Conservation (phyloP, 805 yeast species). For the Yarrowia osloensis region DNA sequence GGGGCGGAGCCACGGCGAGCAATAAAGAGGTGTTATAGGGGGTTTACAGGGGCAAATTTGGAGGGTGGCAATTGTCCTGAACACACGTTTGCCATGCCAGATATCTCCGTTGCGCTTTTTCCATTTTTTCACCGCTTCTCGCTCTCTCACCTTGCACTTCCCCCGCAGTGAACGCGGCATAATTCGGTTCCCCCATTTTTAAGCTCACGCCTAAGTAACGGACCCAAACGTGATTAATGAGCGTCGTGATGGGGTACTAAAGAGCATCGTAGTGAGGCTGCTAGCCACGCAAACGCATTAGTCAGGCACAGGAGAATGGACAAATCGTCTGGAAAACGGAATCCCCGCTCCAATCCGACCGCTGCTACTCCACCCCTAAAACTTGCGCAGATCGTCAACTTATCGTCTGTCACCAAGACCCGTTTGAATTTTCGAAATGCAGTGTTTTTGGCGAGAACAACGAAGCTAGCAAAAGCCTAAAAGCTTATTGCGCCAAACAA, state of each 20-base stretch:
- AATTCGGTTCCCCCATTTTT: background rate
- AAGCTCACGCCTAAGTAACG: background rate
- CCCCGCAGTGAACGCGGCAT: slow-evolving; percentile 20
- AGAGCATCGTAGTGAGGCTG: background rate
- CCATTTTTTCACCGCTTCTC: too few species aligned
- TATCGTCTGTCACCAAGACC: slow-evolving; percentile 7
- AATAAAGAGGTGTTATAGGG: background rate
- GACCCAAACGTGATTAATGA: background rate
- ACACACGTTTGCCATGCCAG: background rate
- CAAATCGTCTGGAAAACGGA: too few species aligned
- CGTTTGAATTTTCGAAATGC: background rate
- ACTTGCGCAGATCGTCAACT: slow-evolving; percentile 11
- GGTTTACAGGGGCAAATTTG: background rate
- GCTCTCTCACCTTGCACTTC: slow-evolving; percentile 1
- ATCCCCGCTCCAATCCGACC: background rate
- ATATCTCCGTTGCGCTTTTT: too few species aligned
- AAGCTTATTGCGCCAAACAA: background rate
- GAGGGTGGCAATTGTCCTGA: background rate
- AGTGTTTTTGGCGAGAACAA: background rate
- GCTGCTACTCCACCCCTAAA: background rate
- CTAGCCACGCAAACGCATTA: background rate
- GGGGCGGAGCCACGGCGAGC: background rate
- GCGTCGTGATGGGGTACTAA: background rate
- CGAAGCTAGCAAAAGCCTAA: background rate
- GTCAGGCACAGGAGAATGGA: too few species aligned